Percentiles rank a stretch among this genome's conserved stretches.
phyloP scores from a whole-genome alignment of 2,329 filamentous ascomycete species.

The Periglandula ipomoeae region DNA sequence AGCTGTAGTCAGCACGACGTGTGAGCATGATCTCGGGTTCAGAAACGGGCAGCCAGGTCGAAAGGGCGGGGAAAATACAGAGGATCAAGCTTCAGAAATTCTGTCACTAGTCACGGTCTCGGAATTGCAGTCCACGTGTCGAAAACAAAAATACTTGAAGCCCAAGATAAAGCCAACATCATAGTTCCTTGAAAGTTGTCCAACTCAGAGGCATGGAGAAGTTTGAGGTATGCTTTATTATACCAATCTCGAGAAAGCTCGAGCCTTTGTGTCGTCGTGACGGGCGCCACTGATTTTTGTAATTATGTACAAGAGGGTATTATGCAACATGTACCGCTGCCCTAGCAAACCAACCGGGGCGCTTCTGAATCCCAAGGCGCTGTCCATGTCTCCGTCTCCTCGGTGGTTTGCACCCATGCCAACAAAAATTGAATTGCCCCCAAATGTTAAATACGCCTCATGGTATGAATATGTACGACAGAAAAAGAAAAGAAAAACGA shows the following conservation, averaged over 20 bases:
- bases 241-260: not conserved
- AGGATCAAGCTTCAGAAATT: too few species aligned
- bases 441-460: not conserved
- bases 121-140: too few species aligned
- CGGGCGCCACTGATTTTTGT: not conserved
- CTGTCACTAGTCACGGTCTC: too few species aligned
- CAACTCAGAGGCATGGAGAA: too few species aligned
- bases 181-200: too few species aligned
- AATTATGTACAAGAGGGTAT: constrained; percentile 2
- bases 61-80: too few species aligned
- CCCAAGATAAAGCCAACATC: too few species aligned
- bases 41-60: too few species aligned
- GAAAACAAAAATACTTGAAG: too few species aligned
- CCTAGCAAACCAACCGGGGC: not conserved
- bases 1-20: too few species aligned
- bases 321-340: not conserved
- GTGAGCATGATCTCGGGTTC: too few species aligned
- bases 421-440: not conserved
- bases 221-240: too few species aligned
- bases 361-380: not conserved
- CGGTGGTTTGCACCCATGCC: not conserved
- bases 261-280: not conserved
- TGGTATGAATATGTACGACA: not conserved
- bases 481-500: not conserved
- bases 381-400: not conserved